A percentile compares a stretch with the other conserved stretches of the same genome.
Evolutionary conservation across 2,329 filamentous ascomycete genomes (phyloP).

Genomic region (Aspergillus sp.): DNA sequence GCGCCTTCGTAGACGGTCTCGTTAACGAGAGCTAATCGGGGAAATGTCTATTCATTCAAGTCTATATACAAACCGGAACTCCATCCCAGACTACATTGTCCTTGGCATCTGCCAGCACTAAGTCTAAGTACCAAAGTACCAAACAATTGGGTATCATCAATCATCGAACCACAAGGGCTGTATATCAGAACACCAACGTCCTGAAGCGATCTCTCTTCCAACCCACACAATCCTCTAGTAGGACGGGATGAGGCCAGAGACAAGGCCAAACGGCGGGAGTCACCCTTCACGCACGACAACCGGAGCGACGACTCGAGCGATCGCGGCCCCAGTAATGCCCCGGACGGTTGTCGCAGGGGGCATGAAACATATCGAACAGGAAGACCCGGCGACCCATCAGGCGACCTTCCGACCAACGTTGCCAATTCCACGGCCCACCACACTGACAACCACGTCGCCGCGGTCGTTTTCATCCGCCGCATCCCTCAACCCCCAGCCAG

Average conservation of each 20-base stretch:
- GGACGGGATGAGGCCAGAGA: too few species aligned
- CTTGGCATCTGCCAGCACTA: neutral
- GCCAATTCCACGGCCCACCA: slow-evolving; percentile 89
- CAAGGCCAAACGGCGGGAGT: too few species aligned
- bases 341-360: too few species aligned
- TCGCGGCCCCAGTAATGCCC: too few species aligned
- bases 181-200: neutral
- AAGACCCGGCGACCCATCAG: slow-evolving; percentile 31
- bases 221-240: too few species aligned
- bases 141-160: slow-evolving; percentile 1
- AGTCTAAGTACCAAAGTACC: neutral
- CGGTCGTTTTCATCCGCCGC: slow-evolving; percentile 62
- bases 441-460: slow-evolving; percentile 76
- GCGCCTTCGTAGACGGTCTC: too few species aligned
- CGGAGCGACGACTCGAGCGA: too few species aligned
- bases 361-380: too few species aligned
- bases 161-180: neutral
- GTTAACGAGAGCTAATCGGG: too few species aligned
- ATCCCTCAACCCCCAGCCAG: slow-evolving; percentile 85
- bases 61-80: neutral
- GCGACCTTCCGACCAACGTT: slow-evolving; percentile 92
- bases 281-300: too few species aligned
- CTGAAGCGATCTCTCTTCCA: neutral
- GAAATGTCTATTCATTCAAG: neutral
- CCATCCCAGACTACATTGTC: neutral